These are phyloP conservation scores for Gypsophila paniculata DNA, from an alignment of 179 eudicot genomes.

Conservation along the genomic window DNA sequence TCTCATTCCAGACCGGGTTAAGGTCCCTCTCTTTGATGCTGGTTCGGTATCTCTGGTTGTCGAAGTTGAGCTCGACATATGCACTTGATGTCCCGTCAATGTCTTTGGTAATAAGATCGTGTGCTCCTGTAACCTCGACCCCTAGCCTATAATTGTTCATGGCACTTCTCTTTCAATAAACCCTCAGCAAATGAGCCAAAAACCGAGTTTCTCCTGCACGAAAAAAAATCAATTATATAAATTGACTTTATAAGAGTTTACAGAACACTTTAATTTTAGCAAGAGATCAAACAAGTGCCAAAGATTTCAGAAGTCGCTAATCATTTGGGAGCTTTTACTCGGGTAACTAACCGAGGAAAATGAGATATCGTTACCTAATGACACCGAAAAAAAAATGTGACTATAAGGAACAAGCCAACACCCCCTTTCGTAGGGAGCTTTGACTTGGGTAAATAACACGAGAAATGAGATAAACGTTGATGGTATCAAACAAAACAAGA, in stretches of 20 bases:
- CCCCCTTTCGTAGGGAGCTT: not conserved
- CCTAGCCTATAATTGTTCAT: slow-evolving; percentile 74
- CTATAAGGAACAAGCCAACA: slow-evolving; percentile 5
- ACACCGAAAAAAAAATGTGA: no score
- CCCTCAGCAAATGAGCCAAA: not conserved
- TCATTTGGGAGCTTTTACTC: not conserved
- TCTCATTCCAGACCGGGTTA: slow-evolving; percentile 73
- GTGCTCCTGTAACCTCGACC: slow-evolving; percentile 72
- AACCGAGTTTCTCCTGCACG: slow-evolving; percentile 15
- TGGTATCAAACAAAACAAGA: no score
- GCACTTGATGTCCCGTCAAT: slow-evolving; percentile 65
- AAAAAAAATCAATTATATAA: no score
- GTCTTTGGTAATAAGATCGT: slow-evolving; percentile 60
- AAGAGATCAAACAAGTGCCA: slow-evolving; percentile 2
- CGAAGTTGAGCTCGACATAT: slow-evolving; percentile 70
- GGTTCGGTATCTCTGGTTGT: slow-evolving; percentile 60
- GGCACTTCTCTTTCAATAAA: not conserved
- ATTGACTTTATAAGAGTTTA: not conserved
- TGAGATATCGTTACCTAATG: no score
- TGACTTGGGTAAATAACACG: no score
- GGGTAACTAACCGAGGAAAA: not conserved
- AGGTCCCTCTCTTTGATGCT: slow-evolving; percentile 63
- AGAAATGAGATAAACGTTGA: no score
- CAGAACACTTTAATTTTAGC: not conserved
- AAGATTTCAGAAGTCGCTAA: not conserved